Evolutionary conservation across 2,329 filamentous ascomycete species (phyloP).

Genomic region (Pyricularia sp.): DNA sequence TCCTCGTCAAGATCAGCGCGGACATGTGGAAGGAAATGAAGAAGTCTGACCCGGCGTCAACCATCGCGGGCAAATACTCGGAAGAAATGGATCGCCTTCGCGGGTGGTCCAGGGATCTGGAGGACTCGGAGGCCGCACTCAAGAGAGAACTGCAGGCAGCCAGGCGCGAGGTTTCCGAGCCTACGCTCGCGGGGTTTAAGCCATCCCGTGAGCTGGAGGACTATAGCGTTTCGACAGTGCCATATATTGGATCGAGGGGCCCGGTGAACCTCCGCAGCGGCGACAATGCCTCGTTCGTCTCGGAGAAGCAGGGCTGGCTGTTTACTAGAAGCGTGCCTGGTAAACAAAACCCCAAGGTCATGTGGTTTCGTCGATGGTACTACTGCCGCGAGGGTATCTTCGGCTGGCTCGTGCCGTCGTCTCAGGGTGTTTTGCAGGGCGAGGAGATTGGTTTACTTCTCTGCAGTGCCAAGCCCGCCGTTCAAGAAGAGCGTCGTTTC

Average conservation of each 20-base stretch:
- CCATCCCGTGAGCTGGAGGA: conserved; percentile 89
- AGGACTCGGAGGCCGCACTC: conserved; percentile 72
- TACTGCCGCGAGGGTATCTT: conserved; percentile 94
- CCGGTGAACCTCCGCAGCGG: conserved; percentile 50
- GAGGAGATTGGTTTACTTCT: conserved; percentile 92
- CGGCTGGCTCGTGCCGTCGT: conserved; percentile 78
- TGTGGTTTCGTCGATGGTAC: conserved; percentile 87
- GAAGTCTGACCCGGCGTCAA: conserved; percentile 49
- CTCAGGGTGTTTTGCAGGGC: conserved; percentile 81
- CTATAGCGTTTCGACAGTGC: conserved; percentile 80
- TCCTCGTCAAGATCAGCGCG: conserved; percentile 71
- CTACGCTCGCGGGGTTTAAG: conserved; percentile 53
- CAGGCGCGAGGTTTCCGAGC: conserved; percentile 69
- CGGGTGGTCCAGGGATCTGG: conserved; percentile 92
- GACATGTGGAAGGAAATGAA: conserved; percentile 86
- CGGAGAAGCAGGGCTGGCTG: conserved; percentile 91
- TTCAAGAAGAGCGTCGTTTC: conserved; percentile 86
- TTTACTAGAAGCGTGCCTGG: conserved; percentile 70
- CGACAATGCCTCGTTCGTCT: conserved; percentile 34
- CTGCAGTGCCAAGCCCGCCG: conserved; percentile 82
- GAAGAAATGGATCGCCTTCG: conserved; percentile 81
- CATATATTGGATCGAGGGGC: conserved; percentile 62
- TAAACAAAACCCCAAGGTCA: conserved; percentile 76
- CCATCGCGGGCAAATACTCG: conserved; percentile 49
- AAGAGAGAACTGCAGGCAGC: conserved; percentile 68